Evolutionary conservation across 495 filamentous ascomycete species (phyloP), one percentile per base, ranked within the genome.

Genomic region (Neurospora tetrasperma): DNA sequence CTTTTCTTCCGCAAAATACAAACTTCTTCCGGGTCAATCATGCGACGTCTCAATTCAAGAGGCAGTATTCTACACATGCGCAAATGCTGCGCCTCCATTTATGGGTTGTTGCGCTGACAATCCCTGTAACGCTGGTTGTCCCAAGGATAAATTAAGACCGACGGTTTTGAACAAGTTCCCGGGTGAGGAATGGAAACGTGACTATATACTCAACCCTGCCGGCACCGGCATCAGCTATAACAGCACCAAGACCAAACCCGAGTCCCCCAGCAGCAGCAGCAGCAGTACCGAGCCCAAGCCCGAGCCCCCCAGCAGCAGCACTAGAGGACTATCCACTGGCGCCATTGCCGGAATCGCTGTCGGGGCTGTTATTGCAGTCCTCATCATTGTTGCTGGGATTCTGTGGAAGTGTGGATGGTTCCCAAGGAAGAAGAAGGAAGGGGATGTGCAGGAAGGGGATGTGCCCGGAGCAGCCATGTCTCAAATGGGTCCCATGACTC

Each of bases 21-120:
- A 16, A 0, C n/a, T 74, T 12, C 79, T 81, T 41, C 73, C 69
- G 3, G 35, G 69, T 6, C 80, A 82, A 73, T 69, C 48, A 46
- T 77, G 76, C 69, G 59, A 44, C 16, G 44, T 38, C 23, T 38
- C 12, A 14, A 18, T 18, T 27, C 42, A 76, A 12, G 72, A 71
- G 39, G 72, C 78, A 35, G 69, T 71, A 38, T 83, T 76, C 76
- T 83, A 76, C 69, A 81, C 79, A 2, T 83, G 81, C 73, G 4
- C 12, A 4, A 14, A 14, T 16, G 5, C 71, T 4, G 31, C 16
- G 7, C 81, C 80, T 11, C 75, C 71, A 2, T 83, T 83, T 54
- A 69, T 83, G 71, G 81, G 81, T 3, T 83, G 81, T 70, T 83
- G 81, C 48, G 69, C 39, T 9, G 39, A 39, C 39, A 8, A 8